Evolutionary conservation across 805 yeast genomes (phyloP).

Genomic region (Ogataea minuta): DNA sequence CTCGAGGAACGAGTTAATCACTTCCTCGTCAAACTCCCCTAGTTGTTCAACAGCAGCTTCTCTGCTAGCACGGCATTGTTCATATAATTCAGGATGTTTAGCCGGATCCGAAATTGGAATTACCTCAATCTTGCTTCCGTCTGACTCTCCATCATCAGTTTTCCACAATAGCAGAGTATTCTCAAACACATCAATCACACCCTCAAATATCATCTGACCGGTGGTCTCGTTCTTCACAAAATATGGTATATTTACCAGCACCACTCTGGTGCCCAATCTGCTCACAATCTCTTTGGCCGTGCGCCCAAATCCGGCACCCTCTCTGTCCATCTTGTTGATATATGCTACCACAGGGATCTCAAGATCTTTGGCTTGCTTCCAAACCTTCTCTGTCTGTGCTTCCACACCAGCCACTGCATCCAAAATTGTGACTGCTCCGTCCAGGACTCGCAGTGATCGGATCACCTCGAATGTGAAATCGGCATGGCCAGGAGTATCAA

Average conservation of each 20-base stretch:
- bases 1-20: slow-evolving; percentile 77
- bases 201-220: slow-evolving; percentile 48
- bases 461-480: slow-evolving; percentile 95
- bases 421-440: slow-evolving; percentile 88
- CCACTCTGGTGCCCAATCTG: slow-evolving; percentile 71
- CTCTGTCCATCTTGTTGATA: slow-evolving; percentile 94
- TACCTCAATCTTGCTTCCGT: slow-evolving; percentile 54
- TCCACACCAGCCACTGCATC: slow-evolving; percentile 99
- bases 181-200: slow-evolving; percentile 74
- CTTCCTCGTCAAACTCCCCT: slow-evolving; percentile 75
- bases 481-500: slow-evolving; percentile 98
- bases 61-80: slow-evolving; percentile 55
- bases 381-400: slow-evolving; percentile 96
- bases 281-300: slow-evolving; percentile 82
- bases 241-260: slow-evolving; percentile 73
- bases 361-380: slow-evolving; percentile 77
- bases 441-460: slow-evolving; percentile 83
- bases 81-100: slow-evolving; percentile 36
- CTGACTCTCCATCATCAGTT: slow-evolving; percentile 26
- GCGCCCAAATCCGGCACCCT: slow-evolving; percentile 91
- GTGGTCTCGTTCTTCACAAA: slow-evolving; percentile 46
- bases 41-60: slow-evolving; percentile 80
- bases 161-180: slow-evolving; percentile 58
- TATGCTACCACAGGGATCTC: slow-evolving; percentile 75
- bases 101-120: slow-evolving; percentile 38